Conservation (phyloP, 345 rosid genomes). For the Gossypium australe region DNA sequence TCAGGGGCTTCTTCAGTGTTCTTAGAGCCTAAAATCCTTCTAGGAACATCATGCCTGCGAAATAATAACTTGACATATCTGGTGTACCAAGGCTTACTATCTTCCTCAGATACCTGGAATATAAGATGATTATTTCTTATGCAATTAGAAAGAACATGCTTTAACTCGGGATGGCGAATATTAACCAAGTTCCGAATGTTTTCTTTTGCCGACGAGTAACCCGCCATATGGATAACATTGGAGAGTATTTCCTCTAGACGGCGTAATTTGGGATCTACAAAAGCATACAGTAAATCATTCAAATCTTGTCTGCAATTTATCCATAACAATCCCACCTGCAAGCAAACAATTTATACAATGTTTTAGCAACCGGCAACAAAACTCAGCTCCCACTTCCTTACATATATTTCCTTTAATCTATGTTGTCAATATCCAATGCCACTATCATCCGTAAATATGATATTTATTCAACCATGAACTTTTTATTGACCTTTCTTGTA, state of each 20-base stretch:
- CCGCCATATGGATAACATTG: constrained; percentile 17
- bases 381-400: not conserved
- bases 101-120: constrained; percentile 29
- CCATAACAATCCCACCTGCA: constrained; percentile 60
- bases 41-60: constrained; percentile 26
- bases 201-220: constrained; percentile 25
- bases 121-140: constrained; percentile 39
- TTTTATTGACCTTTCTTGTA: no score
- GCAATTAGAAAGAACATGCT: constrained; percentile 49
- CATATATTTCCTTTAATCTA: not conserved
- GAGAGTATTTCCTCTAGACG: constrained; percentile 29
- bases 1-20: constrained; percentile 29
- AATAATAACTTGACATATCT: constrained; percentile 28
- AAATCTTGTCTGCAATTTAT: constrained; percentile 55
- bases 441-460: not conserved
- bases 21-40: constrained; percentile 38
- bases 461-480: not conserved
- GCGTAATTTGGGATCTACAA: constrained; percentile 40
- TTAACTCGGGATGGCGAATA: constrained; percentile 36
- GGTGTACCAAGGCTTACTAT: constrained; percentile 28
- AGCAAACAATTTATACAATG: constrained; percentile 17
- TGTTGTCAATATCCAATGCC: not conserved
- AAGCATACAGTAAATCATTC: constrained; percentile 40
- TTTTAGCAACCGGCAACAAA: not conserved
- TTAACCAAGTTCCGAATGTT: constrained; percentile 37